Evolutionary conservation across 2,329 filamentous ascomycete species (phyloP).

Genomic region (Paraphaeosphaeria minitans): DNA sequence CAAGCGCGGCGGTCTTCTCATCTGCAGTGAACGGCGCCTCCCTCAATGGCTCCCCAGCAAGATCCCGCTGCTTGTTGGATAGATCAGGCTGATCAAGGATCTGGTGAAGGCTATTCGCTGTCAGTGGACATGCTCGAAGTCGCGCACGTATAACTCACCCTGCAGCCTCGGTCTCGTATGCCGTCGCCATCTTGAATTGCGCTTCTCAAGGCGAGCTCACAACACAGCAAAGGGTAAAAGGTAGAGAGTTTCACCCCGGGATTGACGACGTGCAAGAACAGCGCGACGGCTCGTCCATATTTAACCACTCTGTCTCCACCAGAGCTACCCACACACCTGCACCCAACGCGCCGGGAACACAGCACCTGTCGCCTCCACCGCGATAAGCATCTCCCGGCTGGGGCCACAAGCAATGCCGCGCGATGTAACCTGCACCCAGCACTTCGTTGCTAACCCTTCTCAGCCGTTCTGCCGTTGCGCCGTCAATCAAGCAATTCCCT

Average conservation of each 20-base stretch:
- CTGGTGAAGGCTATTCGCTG: slow-evolving; percentile 34
- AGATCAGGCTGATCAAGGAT: slow-evolving; percentile 33
- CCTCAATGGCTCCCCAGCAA: slow-evolving; percentile 33
- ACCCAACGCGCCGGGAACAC: not conserved
- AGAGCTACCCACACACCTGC: slow-evolving; percentile 19
- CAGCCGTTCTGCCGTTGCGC: not conserved
- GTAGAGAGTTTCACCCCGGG: slow-evolving; percentile 10
- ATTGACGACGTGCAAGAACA: slow-evolving; percentile 12
- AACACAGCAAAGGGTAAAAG: slow-evolving; percentile 6
- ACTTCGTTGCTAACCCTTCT: not conserved
- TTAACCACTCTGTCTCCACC: slow-evolving; percentile 22
- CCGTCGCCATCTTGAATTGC: slow-evolving; percentile 24
- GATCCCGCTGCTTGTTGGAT: slow-evolving; percentile 36
- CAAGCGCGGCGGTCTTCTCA: slow-evolving; percentile 28
- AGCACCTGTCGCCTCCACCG: not conserved
- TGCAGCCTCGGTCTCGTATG: slow-evolving; percentile 35
- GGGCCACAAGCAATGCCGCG: slow-evolving; percentile 20
- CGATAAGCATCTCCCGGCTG: slow-evolving; percentile 3
- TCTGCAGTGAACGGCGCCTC: slow-evolving; percentile 21
- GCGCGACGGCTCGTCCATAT: slow-evolving; percentile 23
- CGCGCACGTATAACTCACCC: slow-evolving; percentile 26
- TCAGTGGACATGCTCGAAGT: not conserved
- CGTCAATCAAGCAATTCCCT: slow-evolving; percentile 2
- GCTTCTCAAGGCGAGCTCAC: slow-evolving; percentile 1
- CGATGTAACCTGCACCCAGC: slow-evolving; percentile 40